Base-by-base conservation (phyloP, 148 eudicot genomes). In the Pharnaceum exiguum region DNA sequence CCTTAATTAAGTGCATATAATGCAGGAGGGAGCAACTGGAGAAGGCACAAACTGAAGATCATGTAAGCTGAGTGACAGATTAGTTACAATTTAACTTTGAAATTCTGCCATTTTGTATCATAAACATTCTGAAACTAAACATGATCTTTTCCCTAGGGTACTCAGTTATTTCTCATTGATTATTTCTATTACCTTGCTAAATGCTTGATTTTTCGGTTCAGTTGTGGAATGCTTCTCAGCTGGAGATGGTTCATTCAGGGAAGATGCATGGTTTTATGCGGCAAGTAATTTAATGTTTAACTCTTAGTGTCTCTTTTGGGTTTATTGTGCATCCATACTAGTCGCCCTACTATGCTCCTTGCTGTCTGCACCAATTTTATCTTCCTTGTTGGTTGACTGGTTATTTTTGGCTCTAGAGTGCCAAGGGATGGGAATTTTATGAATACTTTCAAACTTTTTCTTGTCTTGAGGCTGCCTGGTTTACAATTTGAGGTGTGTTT, bases 221-320 rank as follows among this genome's bases (percentile, higher is more conserved):
- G 99, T 84, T 94, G 16, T 94, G 99, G 99, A 94, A 94, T 75
- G 96, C 99, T 71, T 89, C 96, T 69, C 99, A 94, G 71, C 65
- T 86, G 79, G 96, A 94, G 78, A 76, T 94, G 95, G 91, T 94
- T 63, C 79, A 84, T 67, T 44, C 28, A 63, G 99, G 99, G 51
- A 94, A 94, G 78, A 86, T 94, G 91, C 99, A 94, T 68, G 99
- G 99, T 49, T 94, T 79, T 68, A 94, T 94, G 99, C 85, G 99
- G 96, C 69, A 86, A 79, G 80, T 70, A 65, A 69, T 68, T 63
- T 37, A 54, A 30, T 55, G 17, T 22, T 38, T n/a, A 45, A 5
- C 45, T 30, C 21, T 57, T 32, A n/a, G n/a, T 27, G 28, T 43
- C 9, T 66, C 29, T 40, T 11, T 28, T 55, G 57, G 25, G 27